Evolutionary conservation across 108 stramenopile genomes (phyloP).

Genomic region (Epithemia pelagica): DNA sequence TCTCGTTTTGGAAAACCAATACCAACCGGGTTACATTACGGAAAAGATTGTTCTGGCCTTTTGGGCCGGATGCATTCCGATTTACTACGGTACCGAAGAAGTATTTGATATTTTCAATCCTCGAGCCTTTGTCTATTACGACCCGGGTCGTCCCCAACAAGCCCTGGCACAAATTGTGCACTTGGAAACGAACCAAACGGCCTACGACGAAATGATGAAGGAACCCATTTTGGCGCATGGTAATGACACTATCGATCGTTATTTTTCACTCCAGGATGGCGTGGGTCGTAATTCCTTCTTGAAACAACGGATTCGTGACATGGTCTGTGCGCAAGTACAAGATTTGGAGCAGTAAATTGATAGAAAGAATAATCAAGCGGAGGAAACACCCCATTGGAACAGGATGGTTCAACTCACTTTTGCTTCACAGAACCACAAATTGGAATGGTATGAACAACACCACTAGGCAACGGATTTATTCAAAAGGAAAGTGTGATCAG

Average conservation of each 20-base stretch:
- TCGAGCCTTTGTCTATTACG: slow-evolving; percentile 50
- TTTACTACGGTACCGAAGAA: slow-evolving; percentile 43
- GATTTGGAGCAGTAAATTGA: no score
- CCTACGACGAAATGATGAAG: slow-evolving; percentile 2
- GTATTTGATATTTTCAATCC: slow-evolving; percentile 53
- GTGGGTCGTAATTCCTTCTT: slow-evolving; percentile 28
- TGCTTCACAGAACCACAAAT: no score
- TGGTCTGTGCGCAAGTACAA: no score
- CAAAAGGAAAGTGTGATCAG: no score
- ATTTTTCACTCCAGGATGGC: slow-evolving; percentile 27
- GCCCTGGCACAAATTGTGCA: slow-evolving; percentile 32
- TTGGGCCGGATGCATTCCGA: slow-evolving; percentile 44
- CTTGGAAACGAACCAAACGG: slow-evolving; percentile 4
- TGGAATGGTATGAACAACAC: no score
- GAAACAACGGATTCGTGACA: slow-evolving; percentile 24
- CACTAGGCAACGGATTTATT: no score
- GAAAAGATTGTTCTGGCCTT: slow-evolving; percentile 62
- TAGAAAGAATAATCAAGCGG: no score
- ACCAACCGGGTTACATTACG: slow-evolving; percentile 39
- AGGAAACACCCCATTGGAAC: no score
- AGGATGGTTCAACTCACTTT: no score
- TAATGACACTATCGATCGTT: slow-evolving; percentile 1
- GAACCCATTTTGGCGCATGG: slow-evolving; percentile 4
- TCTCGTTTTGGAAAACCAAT: slow-evolving; percentile 50
- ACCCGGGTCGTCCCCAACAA: slow-evolving; percentile 34